Evolutionary conservation across 331 rosid genomes (phyloP).

Genomic region (Prunus yedoensis): DNA sequence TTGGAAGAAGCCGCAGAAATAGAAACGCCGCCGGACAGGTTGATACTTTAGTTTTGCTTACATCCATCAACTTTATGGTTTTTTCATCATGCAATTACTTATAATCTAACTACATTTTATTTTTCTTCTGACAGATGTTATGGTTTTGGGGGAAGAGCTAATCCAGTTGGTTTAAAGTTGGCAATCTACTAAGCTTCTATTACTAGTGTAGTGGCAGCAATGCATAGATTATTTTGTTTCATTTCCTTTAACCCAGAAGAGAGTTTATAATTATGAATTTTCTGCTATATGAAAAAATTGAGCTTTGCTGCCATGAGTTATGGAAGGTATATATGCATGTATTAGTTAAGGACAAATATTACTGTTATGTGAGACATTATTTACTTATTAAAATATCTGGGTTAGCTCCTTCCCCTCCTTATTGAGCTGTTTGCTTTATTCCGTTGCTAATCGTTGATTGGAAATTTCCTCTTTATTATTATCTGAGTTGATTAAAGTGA

Average conservation of each 20-base stretch:
- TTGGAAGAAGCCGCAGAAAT: slow-evolving; percentile 96
- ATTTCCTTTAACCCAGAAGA: neutral
- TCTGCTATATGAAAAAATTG: neutral
- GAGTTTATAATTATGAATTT: slow-evolving; percentile 5
- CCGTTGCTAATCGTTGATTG: neutral
- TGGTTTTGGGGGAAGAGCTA: neutral
- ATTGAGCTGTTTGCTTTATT: neutral
- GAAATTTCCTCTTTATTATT: neutral
- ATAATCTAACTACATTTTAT: neutral
- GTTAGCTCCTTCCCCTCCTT: neutral
- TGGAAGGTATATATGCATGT: neutral
- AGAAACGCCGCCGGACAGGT: slow-evolving; percentile 22
- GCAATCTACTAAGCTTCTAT: slow-evolving; percentile 10
- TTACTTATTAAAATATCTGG: neutral
- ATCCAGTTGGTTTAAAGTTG: slow-evolving; percentile 2
- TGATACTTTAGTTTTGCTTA: neutral
- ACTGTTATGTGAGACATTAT: slow-evolving; percentile 1
- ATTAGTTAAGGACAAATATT: neutral
- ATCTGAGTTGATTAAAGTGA: no score
- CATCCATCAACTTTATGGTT: slow-evolving; percentile 2
- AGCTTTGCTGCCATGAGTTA: neutral
- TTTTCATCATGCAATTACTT: neutral
- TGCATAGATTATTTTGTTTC: slow-evolving; percentile 1
- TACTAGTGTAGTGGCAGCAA: slow-evolving; percentile 3
- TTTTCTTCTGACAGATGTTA: slow-evolving; percentile 1